Base-by-base conservation (phyloP, 2,329 filamentous ascomycete species). In the Claviceps quebecensis region DNA sequence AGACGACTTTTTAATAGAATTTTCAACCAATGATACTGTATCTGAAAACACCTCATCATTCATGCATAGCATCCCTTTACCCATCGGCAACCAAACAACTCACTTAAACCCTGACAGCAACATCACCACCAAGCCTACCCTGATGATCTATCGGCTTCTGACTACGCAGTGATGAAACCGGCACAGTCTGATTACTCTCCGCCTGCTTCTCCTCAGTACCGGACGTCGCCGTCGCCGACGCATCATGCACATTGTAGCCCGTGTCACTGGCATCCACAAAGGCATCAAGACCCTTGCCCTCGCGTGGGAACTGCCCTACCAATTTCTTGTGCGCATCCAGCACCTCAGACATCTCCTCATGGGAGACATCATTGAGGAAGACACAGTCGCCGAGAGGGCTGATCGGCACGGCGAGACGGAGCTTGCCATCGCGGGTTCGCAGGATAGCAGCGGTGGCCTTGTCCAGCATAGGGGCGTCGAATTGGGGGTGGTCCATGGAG, bases 201-300 rank as follows among this genome's bases (percentile, higher is more conserved):
- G 11, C 17, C 11, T 29, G 11, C 5, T 19, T 7, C 2, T 47
- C 45, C 4, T 47, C 34, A 14, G 17, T 8, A 5, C 37, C 26
- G 13, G 34, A 37, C 16, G 11, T 16, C 22, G 2, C 14, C 7
- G 2, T 8, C 19, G 36, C 16, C 14, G 36, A 26, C 2, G 36
- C 39, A 19, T 59, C 64, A n/a, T 69, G 61, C 11, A 71, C 54
- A 0, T 67, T 67, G 54, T 76, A 76, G 0, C 83, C 83, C 46
- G 81, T 87, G 58, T 87, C 84, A 53, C 76, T 81, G 1, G 76
- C 69, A 60, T 87, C 84, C 7, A 86, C 83, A 53, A 76, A 86
- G 0, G 83, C 81, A 56, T 87, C 83, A 1, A 87, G 54, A 26
- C 84, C 83, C 44, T 74, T 78, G 22, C 84, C 84, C 37, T 76